Conservation (phyloP, 116 monocot species). For the Zostera marina region DNA sequence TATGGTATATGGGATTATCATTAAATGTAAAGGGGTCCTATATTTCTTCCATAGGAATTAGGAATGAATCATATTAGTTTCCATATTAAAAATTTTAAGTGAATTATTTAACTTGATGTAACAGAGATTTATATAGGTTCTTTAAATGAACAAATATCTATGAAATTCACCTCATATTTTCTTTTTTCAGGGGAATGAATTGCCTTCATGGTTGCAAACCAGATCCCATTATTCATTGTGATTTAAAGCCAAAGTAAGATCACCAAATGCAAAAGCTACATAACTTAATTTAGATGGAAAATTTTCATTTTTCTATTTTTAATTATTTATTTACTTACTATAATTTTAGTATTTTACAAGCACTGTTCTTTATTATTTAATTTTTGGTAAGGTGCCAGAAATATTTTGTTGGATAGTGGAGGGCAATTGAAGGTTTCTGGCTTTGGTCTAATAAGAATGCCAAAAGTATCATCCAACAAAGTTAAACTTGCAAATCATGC, state of each 20-base stretch:
- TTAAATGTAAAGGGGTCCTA: too few relatives aligned
- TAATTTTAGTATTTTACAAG: constrained; percentile 14
- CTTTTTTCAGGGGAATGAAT: constrained; percentile 75
- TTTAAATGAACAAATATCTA: too few relatives aligned
- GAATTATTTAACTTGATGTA: too few relatives aligned
- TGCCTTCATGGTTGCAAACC: constrained; percentile 94
- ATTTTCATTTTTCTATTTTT: not conserved
- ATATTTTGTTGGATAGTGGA: constrained; percentile 82
- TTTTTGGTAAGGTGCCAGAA: constrained; percentile 87
- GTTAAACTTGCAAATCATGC: constrained; percentile 34
- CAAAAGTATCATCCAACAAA: constrained; percentile 55
- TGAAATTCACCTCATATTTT: constrained; percentile 5
- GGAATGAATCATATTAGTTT: too few relatives aligned
- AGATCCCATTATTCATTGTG: constrained; percentile 76
- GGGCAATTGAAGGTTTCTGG: constrained; percentile 74
- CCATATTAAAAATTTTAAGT: too few relatives aligned
- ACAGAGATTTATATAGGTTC: too few relatives aligned
- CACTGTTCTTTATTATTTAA: constrained; percentile 54
- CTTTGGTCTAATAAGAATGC: constrained; percentile 64
- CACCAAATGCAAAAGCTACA: constrained; percentile 15
- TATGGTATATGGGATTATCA: too few relatives aligned
- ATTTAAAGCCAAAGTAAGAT: constrained; percentile 92
- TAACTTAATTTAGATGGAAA: constrained; percentile 1
- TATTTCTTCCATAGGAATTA: too few relatives aligned
- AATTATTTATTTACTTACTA: too few relatives aligned